Base-by-base conservation (phyloP, 805 yeast genomes). In the Candida peoriensis region DNA sequence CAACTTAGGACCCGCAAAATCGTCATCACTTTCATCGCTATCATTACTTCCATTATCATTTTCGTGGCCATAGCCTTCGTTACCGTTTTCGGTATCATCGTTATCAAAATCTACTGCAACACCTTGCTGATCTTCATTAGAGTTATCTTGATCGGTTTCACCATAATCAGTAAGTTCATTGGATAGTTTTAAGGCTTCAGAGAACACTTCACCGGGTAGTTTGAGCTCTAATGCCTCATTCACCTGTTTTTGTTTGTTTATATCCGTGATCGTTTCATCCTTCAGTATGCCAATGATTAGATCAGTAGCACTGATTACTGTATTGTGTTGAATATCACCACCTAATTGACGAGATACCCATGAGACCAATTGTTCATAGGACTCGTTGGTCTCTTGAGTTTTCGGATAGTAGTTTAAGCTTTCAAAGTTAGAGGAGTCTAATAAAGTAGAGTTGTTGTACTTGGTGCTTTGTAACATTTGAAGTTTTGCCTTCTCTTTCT, bases 321-420 rank as follows among this genome's bases (percentile, higher is more conserved):
- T 73, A 28, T 77, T 84, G 37, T 82, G 87, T 8, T 89, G 75
- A n/a, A 84, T 74, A 54, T 88, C 97, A 32, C 66, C 67, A 10
- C 80, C 82, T 25, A 83, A 58, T 13, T 66, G 62, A 3, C 61
- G 54, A 6, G 72, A 66, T 4, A 83, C 73, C 76, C 84, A 76
- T 0, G 72, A 55, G 40, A 81, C 58, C n/a, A 87, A 64, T 28
- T 64, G 53, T 28, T 76, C 81, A 53, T 78, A 82, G 0, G 64
- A 55, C 20, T 61, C 64, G 2, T 66, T 55, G 12, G 76, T 78
- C 14, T 68, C 70, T 10, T 66, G 69, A 4, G 74, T 69, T 7
- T 74, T 68, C 1, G 96, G 95, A 23, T 68, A 63, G 53, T 88
- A 88, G 7, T 66, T 61, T 22, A 81, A 57, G 15, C 66, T 64